Percentiles rank a stretch among this genome's conserved stretches.
Conservation (phyloP, 2,329 filamentous ascomycete genomes). For the Colletotrichum eleusines region DNA sequence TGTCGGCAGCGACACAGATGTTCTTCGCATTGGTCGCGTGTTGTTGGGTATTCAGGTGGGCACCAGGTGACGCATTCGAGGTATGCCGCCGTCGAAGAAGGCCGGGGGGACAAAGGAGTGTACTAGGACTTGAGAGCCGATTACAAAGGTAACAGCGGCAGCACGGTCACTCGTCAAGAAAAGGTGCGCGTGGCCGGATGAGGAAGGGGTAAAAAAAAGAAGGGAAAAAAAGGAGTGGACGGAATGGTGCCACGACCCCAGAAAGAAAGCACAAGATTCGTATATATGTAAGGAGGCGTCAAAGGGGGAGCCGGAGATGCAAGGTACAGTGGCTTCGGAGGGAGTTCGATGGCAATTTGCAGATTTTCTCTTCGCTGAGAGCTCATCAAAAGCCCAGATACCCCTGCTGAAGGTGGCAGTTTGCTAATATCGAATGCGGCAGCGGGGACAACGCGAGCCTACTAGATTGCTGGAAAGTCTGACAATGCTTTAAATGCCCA, state of each 20-base stretch:
- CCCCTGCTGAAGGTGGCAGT: slow-evolving; percentile 36
- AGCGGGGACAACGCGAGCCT: slow-evolving; percentile 34
- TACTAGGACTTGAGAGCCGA: slow-evolving; percentile 31
- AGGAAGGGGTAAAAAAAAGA: not conserved
- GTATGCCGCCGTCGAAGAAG: slow-evolving; percentile 23
- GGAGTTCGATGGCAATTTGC: slow-evolving; percentile 34
- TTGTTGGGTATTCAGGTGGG: slow-evolving; percentile 30
- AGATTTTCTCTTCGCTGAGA: slow-evolving; percentile 38
- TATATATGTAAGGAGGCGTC: slow-evolving; percentile 36
- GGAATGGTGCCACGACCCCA: slow-evolving; percentile 22
- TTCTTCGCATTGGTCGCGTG: slow-evolving; percentile 68
- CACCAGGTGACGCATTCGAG: slow-evolving; percentile 43
- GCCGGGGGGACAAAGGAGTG: slow-evolving; percentile 33
- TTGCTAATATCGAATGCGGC: slow-evolving; percentile 39
- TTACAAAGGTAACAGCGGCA: slow-evolving; percentile 21
- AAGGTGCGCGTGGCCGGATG: slow-evolving; percentile 34
- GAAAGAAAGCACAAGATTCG: slow-evolving; percentile 20
- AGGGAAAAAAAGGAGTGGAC: slow-evolving; percentile 33
- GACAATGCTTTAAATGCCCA: slow-evolving; percentile 6
- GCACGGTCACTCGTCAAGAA: slow-evolving; percentile 29
- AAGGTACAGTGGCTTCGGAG: slow-evolving; percentile 30
- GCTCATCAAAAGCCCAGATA: slow-evolving; percentile 30
- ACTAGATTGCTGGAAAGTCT: slow-evolving; percentile 28
- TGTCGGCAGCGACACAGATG: slow-evolving; percentile 73
- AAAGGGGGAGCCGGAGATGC: slow-evolving; percentile 26